Percentiles rank a stretch among this genome's conserved stretches.
Conservation (phyloP, 441 rosid genomes). For the Manihot esculenta region DNA sequence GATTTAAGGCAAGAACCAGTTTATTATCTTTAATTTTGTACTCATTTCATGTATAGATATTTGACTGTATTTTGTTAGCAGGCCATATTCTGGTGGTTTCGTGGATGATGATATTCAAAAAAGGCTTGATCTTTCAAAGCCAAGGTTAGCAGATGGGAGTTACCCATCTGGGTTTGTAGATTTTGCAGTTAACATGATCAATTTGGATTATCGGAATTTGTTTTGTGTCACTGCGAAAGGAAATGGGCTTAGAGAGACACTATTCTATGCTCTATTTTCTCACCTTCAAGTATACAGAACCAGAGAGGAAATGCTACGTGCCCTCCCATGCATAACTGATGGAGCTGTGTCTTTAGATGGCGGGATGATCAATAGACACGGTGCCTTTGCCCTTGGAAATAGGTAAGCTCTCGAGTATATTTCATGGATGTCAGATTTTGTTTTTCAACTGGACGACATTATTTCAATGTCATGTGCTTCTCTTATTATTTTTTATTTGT, state of each 20-base stretch:
- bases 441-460: not conserved
- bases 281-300: slow-evolving; percentile 24
- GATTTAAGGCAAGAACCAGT: slow-evolving; percentile 18
- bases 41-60: not conserved
- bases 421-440: not conserved
- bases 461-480: not conserved
- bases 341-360: slow-evolving; percentile 37
- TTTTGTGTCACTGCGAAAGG: slow-evolving; percentile 24
- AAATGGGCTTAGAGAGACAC: slow-evolving; percentile 32
- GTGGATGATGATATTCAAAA: slow-evolving; percentile 21
- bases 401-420: not conserved
- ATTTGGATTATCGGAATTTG: slow-evolving; percentile 19
- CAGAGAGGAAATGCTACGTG: slow-evolving; percentile 25
- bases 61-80: slow-evolving; percentile 17
- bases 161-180: slow-evolving; percentile 30
- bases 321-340: slow-evolving; percentile 32
- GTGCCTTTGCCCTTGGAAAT: slow-evolving; percentile 21
- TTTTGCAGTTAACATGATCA: slow-evolving; percentile 30
- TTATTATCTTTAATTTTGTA: not conserved
- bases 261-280: slow-evolving; percentile 31
- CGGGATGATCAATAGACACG: slow-evolving; percentile 26
- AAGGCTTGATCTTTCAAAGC: slow-evolving; percentile 26
- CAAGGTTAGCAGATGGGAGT: slow-evolving; percentile 24
- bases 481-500: not conserved
- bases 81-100: slow-evolving; percentile 32